Base-by-base conservation (phyloP, 1,284 basidiomycete genomes). In the Termitomyces sp. region DNA sequence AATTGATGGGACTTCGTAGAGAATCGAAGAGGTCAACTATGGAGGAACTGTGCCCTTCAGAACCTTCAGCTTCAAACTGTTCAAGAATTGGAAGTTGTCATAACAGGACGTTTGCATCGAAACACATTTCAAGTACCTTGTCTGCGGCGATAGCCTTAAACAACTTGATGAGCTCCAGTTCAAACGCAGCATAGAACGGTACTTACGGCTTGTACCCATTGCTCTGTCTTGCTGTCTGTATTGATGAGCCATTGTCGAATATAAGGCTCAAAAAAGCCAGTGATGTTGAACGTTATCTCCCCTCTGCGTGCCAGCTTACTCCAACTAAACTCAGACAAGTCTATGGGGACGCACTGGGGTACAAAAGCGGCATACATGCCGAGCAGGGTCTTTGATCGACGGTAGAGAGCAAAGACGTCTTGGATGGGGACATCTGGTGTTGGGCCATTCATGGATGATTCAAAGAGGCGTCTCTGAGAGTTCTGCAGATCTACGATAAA, bases 11-110 rank as follows among this genome's bases (percentile, higher is more conserved):
- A 65, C 92, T 95, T 55, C 91, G 85, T 56, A 98, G 79, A 1
- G 95, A 98, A 55, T 93, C 94, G 65, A 98, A 98, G 1, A 99
- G 77, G 70, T 99, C 97, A 40, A 95, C 86, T 55, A 99, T 95
- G 0, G 95, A 98, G 38, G 94, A 95, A 65, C 93, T 96, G 65
- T 97, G 93, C 0, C 90, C 88, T 62, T 92, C 90, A 2, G 81
- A 70, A 41, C 86, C 86, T 63, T 94, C 90, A 2, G 94, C 86
- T 68, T 92, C 82, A 65, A 96, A 97, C 90, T 94, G 62, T 6
- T 34, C n/a, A 40, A 41, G 8, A n/a, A 21, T 38, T 17, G 52
- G 7, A 40, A 50, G 3, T 39, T 49, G 15, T 45, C 70, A 71
- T 44, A 17, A 13, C 2, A 30, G 5, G 1, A 21, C 4, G 17